Conservation (phyloP, 1,284 basidiomycete genomes). For the Melampsora larici-populina region DNA sequence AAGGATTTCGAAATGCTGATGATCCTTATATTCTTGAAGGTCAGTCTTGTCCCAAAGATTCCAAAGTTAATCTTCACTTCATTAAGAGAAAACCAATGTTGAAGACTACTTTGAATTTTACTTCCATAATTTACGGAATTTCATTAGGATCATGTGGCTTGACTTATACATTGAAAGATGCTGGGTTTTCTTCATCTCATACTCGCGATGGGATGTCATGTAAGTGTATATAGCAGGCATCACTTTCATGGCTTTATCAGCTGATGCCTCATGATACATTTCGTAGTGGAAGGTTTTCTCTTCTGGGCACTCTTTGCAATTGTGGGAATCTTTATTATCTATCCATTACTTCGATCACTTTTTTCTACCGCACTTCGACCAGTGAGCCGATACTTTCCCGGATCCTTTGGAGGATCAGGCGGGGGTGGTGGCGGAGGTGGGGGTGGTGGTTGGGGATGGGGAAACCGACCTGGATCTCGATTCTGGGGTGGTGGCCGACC, state of each 20-base stretch:
- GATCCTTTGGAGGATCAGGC: conserved; percentile 51
- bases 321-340: conserved; percentile 40
- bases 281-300: conserved; percentile 25
- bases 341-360: conserved; percentile 44
- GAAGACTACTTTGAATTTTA: conserved; percentile 73
- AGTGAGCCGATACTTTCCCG: conserved; percentile 50
- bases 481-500: conserved; percentile 45
- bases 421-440: conserved; percentile 48
- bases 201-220: background rate
- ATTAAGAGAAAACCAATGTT: conserved; percentile 64
- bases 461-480: conserved; percentile 37
- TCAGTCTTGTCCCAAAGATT: conserved; percentile 51
- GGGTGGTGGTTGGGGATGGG: conserved; percentile 56
- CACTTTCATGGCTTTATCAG: too few relatives aligned
- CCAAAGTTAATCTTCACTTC: conserved; percentile 4
- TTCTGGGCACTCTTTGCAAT: conserved; percentile 23
- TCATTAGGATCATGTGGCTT: conserved; percentile 49
- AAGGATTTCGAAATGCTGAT: conserved; percentile 76
- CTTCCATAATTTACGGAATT: conserved; percentile 60
- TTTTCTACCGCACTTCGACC: conserved; percentile 46
- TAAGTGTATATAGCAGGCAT: background rate
- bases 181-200: conserved; percentile 7
- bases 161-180: conserved; percentile 43
- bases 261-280: conserved; percentile 31
- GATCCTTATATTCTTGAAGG: conserved; percentile 81